These are phyloP conservation scores for Naganishia sp. DNA, from an alignment of 1,284 basidiomycete species.

Conservation along the genomic window DNA sequence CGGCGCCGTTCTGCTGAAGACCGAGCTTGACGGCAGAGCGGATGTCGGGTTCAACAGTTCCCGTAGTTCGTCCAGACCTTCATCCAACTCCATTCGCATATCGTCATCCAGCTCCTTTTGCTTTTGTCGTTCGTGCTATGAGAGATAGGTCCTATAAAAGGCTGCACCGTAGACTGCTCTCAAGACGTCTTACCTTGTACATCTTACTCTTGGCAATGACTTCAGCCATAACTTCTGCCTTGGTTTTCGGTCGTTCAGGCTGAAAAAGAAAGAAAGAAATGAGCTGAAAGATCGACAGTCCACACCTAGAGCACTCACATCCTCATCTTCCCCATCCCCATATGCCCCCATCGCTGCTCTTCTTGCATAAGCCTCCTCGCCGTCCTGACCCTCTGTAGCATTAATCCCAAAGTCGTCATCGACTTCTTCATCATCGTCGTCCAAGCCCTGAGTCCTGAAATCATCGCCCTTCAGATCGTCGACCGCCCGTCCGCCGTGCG, in stretches of 20 bases:
- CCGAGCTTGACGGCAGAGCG: constrained; percentile 34
- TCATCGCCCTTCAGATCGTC: constrained; percentile 69
- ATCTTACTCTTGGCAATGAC: constrained; percentile 97
- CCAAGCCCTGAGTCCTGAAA: constrained; percentile 76
- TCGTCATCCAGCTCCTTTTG: constrained; percentile 84
- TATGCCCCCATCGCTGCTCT: constrained; percentile 84
- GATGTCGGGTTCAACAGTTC: constrained; percentile 61
- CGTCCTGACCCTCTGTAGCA: constrained; percentile 27
- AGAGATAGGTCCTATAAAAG: constrained; percentile 23
- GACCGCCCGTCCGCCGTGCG: constrained; percentile 89
- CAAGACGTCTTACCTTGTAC: constrained; percentile 67
- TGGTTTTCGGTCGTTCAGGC: constrained; percentile 81
- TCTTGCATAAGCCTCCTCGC: constrained; percentile 62
- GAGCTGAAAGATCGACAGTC: constrained; percentile 19
- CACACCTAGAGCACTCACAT: constrained; percentile 46
- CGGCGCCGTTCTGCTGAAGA: constrained; percentile 7
- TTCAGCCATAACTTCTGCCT: constrained; percentile 97
- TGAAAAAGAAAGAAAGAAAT: constrained; percentile 44
- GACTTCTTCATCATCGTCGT: constrained; percentile 66
- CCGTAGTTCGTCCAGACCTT: constrained; percentile 80
- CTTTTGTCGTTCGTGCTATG: constrained; percentile 78
- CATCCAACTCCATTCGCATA: constrained; percentile 83
- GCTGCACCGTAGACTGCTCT: background rate
- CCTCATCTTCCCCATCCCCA: constrained; percentile 65
- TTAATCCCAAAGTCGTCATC: constrained; percentile 46